phyloP scores from a whole-genome alignment of 2,329 filamentous ascomycete species.

The Furcasterigmium sp. region DNA sequence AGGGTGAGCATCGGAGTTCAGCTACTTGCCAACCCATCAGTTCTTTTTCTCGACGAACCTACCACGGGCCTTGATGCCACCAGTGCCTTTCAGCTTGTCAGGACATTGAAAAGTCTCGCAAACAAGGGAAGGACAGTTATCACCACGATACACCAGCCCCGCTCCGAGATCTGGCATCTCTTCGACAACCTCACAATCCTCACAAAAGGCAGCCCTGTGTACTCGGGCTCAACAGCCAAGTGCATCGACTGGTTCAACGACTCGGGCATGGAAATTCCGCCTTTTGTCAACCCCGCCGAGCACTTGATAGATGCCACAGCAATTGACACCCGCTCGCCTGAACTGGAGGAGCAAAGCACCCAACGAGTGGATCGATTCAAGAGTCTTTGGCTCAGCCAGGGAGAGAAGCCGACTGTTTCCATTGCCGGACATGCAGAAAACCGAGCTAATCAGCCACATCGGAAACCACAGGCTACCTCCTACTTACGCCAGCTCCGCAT shows the following conservation, averaged over 20 bases:
- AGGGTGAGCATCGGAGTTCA: conserved; percentile 74
- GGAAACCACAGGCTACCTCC: conserved; percentile 13
- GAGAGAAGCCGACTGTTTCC: conserved; percentile 9
- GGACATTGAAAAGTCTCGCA: conserved; percentile 64
- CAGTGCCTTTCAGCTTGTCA: conserved; percentile 68
- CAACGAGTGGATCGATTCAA: conserved; percentile 58
- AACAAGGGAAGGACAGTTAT: conserved; percentile 65
- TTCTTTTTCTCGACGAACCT: conserved; percentile 74
- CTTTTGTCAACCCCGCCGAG: conserved; percentile 75
- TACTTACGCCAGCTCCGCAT: conserved; percentile 60
- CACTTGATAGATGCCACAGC: conserved; percentile 71
- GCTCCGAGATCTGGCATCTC: conserved; percentile 74
- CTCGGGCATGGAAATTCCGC: conserved; percentile 56
- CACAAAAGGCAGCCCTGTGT: conserved; percentile 62
- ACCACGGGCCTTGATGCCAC: conserved; percentile 75
- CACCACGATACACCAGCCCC: conserved; percentile 71
- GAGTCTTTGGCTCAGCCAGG: conserved; percentile 47
- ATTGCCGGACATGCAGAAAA: neutral
- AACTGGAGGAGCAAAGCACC: conserved; percentile 56
- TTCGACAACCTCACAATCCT: conserved; percentile 69
- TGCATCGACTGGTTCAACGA: conserved; percentile 60
- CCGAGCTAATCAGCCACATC: neutral
- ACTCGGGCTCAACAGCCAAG: conserved; percentile 53
- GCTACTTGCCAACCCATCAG: conserved; percentile 71
- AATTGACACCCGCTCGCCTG: conserved; percentile 64